A percentile compares a stretch with the other conserved stretches of the same genome.
These are phyloP conservation scores for Suillus ampliporus DNA, from an alignment of 768 basidiomycete species.

Conservation along the genomic window DNA sequence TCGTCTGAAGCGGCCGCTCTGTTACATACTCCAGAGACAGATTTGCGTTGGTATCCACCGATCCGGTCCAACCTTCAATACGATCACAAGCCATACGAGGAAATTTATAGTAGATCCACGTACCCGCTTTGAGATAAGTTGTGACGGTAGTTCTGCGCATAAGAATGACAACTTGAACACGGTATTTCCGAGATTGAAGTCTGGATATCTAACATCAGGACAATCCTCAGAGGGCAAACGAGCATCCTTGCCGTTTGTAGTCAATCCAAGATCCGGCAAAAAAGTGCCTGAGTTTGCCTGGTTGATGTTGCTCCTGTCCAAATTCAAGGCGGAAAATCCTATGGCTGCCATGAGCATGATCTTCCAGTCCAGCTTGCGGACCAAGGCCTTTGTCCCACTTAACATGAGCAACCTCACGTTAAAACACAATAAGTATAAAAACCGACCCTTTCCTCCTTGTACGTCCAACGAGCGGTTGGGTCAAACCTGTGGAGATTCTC, in stretches of 20 bases:
- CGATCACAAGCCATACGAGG: conserved; percentile 1
- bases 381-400: conserved; percentile 42
- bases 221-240: conserved; percentile 15
- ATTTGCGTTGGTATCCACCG: conserved; percentile 68
- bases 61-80: conserved; percentile 58
- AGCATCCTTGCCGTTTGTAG: conserved; percentile 46
- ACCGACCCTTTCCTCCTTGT: conserved; percentile 55
- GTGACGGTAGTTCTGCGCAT: conserved; percentile 64
- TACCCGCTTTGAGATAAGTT: conserved; percentile 64
- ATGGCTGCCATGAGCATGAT: conserved; percentile 62
- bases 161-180: conserved; percentile 58
- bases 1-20: not conserved
- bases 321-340: conserved; percentile 60
- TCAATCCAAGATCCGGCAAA: conserved; percentile 58
- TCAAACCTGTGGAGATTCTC: conserved; percentile 66
- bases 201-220: conserved; percentile 28
- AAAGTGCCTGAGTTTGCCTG: conserved; percentile 67
- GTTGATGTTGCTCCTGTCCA: conserved; percentile 58
- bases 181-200: conserved; percentile 62
- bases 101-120: conserved; percentile 15
- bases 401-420: not conserved
- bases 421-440: not conserved
- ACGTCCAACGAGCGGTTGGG: conserved; percentile 62
- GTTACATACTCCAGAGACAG: conserved; percentile 50
- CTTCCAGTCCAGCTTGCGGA: conserved; percentile 65